These are phyloP conservation scores for Eremochloa ophiuroides DNA, from an alignment of 176 grass and related monocot genomes.

Conservation along the genomic window DNA sequence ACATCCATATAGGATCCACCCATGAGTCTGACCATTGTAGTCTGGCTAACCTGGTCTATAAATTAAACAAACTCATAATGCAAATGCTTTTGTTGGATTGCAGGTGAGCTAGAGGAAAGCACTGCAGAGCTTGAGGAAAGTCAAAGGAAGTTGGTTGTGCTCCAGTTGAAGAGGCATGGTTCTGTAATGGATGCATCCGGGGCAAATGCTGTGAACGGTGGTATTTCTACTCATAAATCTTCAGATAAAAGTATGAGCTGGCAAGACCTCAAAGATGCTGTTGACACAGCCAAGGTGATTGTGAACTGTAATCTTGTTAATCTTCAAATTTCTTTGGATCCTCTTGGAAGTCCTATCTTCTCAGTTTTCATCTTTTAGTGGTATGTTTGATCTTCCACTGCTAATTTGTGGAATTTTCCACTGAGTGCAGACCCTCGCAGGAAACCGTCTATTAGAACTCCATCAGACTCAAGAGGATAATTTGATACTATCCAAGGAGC, in stretches of 20 bases:
- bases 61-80: constrained; percentile 11
- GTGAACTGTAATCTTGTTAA: neutral
- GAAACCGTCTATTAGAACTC: constrained; percentile 83
- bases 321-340: constrained; percentile 10
- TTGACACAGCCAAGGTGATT: constrained; percentile 86
- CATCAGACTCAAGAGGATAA: constrained; percentile 96
- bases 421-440: constrained; percentile 64
- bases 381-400: constrained; percentile 13
- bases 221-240: constrained; percentile 57
- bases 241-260: constrained; percentile 68
- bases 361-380: constrained; percentile 15
- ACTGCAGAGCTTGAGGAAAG: constrained; percentile 94
- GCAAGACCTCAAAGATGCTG: constrained; percentile 76
- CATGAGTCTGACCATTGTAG: neutral
- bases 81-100: constrained; percentile 20
- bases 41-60: constrained; percentile 5
- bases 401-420: constrained; percentile 24
- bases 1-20: neutral
- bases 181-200: constrained; percentile 50
- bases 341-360: constrained; percentile 18
- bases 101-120: constrained; percentile 88
- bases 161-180: constrained; percentile 84
- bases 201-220: constrained; percentile 63
- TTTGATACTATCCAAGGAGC: constrained; percentile 74
- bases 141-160: constrained; percentile 82